Percentiles rank a stretch among this genome's conserved stretches.
These are phyloP conservation scores for Leccinum uliginosum DNA, from an alignment of 768 basidiomycete species.

Conservation along the genomic window DNA sequence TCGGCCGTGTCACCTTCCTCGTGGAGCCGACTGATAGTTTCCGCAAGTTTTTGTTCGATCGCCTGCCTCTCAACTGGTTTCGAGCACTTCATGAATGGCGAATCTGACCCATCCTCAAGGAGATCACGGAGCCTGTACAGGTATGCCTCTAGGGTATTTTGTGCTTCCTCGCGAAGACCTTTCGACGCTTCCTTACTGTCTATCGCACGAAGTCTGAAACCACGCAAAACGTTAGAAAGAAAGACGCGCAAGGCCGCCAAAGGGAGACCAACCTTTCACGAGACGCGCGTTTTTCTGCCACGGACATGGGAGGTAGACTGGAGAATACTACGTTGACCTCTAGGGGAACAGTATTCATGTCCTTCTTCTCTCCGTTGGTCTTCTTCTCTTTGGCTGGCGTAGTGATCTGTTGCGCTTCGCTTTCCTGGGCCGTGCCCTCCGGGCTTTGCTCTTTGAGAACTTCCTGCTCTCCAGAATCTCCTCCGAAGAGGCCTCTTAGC, in stretches of 20 bases:
- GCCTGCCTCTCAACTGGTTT: constrained; percentile 62
- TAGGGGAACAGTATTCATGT: constrained; percentile 59
- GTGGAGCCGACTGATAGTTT: constrained; percentile 77
- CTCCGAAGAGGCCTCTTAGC: constrained; percentile 84
- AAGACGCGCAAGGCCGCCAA: background rate
- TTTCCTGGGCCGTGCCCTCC: constrained; percentile 19
- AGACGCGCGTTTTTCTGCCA: constrained; percentile 69
- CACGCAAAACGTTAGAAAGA: constrained; percentile 4
- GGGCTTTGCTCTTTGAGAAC: constrained; percentile 27
- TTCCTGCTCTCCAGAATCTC: constrained; percentile 38
- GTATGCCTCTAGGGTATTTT: constrained; percentile 88
- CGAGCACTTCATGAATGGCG: constrained; percentile 85
- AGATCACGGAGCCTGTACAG: constrained; percentile 89
- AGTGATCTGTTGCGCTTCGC: constrained; percentile 28
- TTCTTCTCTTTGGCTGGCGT: constrained; percentile 35
- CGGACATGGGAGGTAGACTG: constrained; percentile 67
- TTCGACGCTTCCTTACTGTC: constrained; percentile 76
- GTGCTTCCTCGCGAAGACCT: constrained; percentile 78
- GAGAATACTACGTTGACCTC: constrained; percentile 60
- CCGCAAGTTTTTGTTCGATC: constrained; percentile 63
- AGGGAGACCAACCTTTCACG: constrained; percentile 48
- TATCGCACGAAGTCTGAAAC: constrained; percentile 66
- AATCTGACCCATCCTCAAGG: constrained; percentile 57
- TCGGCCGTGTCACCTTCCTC: constrained; percentile 82
- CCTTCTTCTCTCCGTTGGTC: constrained; percentile 34